phyloP scores from a whole-genome alignment of 2,329 filamentous ascomycete genomes.

The Cytospora mali region DNA sequence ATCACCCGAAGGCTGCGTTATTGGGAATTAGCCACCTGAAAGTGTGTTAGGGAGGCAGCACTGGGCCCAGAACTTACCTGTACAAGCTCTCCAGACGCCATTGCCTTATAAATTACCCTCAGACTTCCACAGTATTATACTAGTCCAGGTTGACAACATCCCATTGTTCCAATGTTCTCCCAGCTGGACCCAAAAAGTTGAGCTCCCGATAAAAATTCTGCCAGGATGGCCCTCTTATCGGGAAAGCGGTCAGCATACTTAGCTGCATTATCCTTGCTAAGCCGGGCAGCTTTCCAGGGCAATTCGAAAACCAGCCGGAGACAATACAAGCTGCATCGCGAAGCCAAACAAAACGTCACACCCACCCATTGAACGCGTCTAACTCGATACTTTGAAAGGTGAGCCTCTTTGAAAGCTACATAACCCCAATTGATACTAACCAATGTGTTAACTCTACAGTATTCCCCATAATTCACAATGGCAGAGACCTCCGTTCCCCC shows the following conservation, averaged over 20 bases:
- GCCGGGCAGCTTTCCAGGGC: slow-evolving; percentile 24
- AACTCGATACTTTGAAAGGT: slow-evolving; percentile 28
- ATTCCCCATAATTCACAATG: slow-evolving; percentile 45
- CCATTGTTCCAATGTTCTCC: slow-evolving; percentile 1
- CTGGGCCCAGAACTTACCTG: neutral
- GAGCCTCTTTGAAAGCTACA: slow-evolving; percentile 10
- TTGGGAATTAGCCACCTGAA: neutral
- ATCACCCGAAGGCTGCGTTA: slow-evolving; percentile 31
- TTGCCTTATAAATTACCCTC: neutral
- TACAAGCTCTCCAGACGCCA: slow-evolving; percentile 6
- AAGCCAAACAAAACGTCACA: slow-evolving; percentile 30
- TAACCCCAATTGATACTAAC: slow-evolving; percentile 29
- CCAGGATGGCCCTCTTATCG: slow-evolving; percentile 4
- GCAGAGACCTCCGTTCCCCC: slow-evolving; percentile 57
- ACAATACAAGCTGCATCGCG: slow-evolving; percentile 22
- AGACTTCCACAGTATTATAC: neutral
- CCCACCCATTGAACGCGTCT: slow-evolving; percentile 24
- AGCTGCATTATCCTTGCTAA: slow-evolving; percentile 17
- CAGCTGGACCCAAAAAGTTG: slow-evolving; percentile 12
- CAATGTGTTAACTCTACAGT: slow-evolving; percentile 21
- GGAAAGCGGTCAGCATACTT: slow-evolving; percentile 15
- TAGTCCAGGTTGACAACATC: neutral
- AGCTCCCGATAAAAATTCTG: slow-evolving; percentile 21
- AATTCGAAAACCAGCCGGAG: slow-evolving; percentile 28
- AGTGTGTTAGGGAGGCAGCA: neutral